A percentile compares a stretch with the other conserved stretches of the same genome.
Conservation (phyloP, 2,329 filamentous ascomycete species). For the Penicillium sp. region DNA sequence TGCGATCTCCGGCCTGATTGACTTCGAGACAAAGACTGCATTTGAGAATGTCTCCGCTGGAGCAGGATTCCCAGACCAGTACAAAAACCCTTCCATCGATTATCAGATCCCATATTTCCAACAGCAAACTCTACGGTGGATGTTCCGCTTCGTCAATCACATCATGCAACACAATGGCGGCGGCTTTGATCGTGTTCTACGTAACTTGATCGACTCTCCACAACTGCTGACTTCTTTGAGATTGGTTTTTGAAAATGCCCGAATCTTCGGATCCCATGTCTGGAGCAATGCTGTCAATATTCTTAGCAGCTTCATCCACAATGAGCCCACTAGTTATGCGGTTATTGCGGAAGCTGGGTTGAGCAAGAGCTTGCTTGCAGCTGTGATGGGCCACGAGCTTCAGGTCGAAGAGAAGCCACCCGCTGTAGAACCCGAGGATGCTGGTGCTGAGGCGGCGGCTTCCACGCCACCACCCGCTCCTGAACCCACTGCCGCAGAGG, state of each 20-base stretch:
- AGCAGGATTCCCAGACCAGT: conserved; percentile 72
- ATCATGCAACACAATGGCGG: conserved; percentile 83
- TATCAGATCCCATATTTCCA: conserved; percentile 93
- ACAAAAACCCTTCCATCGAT: conserved; percentile 82
- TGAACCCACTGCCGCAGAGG: conserved; percentile 26
- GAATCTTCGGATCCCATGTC: conserved; percentile 84
- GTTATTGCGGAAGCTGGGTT: conserved; percentile 94
- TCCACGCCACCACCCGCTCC: conserved; percentile 46
- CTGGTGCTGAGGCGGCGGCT: conserved; percentile 34
- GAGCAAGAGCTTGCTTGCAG: conserved; percentile 81
- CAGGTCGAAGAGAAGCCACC: conserved; percentile 39
- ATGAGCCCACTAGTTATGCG: conserved; percentile 95
- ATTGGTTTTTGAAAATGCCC: conserved; percentile 78
- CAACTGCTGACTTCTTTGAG: conserved; percentile 79
- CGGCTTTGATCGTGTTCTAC: conserved; percentile 84
- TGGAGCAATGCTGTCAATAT: conserved; percentile 96
- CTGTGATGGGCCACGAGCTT: conserved; percentile 63
- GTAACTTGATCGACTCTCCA: conserved; percentile 93
- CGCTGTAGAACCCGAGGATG: conserved; percentile 25
- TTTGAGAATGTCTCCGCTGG: conserved; percentile 68
- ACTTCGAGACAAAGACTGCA: conserved; percentile 74
- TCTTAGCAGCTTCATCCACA: conserved; percentile 95
- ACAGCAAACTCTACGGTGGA: conserved; percentile 89
- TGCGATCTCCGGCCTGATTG: conserved; percentile 83
- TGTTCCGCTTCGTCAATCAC: conserved; percentile 95